A percentile compares a stretch with the other conserved stretches of the same genome.
Conservation (phyloP, 345 rosid genomes). For the Moricandia arvensis region DNA sequence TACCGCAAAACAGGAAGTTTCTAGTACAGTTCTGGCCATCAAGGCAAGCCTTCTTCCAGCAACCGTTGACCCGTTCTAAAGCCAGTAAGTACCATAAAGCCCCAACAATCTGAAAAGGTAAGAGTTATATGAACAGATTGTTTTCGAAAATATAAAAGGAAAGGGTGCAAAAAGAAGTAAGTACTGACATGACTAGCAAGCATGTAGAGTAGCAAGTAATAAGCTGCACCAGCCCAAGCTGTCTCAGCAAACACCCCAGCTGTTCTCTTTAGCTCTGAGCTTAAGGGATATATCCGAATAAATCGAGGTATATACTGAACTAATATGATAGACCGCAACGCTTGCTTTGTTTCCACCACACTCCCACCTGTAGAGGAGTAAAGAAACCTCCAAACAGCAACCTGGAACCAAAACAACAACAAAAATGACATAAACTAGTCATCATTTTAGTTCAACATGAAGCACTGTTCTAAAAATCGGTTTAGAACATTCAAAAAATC, state of each 20-base stretch:
- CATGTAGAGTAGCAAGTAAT: constrained; percentile 87
- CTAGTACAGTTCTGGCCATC: constrained; percentile 34
- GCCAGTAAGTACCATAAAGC: constrained; percentile 94
- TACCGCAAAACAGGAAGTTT: constrained; percentile 74
- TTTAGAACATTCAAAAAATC: no score
- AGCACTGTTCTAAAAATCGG: background rate
- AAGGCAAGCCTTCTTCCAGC: constrained; percentile 66
- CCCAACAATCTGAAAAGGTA: constrained; percentile 71
- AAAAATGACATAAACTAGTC: constrained; percentile 8
- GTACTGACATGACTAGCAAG: constrained; percentile 96
- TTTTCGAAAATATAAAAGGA: background rate
- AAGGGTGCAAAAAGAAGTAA: background rate
- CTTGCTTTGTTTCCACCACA: constrained; percentile 74
- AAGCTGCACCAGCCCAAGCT: constrained; percentile 99
- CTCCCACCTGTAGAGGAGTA: constrained; percentile 64
- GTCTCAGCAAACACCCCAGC: constrained; percentile 96
- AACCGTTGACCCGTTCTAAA: constrained; percentile 71
- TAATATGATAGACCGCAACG: constrained; percentile 63
- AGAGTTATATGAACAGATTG: background rate
- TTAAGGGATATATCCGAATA: constrained; percentile 65
- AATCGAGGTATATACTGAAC: constrained; percentile 75
- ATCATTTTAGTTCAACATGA: background rate
- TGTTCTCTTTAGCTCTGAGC: constrained; percentile 90
- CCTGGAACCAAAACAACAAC: constrained; percentile 41
- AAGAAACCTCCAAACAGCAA: constrained; percentile 86